A percentile compares a stretch with the other conserved stretches of the same genome.
phyloP scores from a whole-genome alignment of 1,284 basidiomycete genomes.

The Puccinia triticina region DNA sequence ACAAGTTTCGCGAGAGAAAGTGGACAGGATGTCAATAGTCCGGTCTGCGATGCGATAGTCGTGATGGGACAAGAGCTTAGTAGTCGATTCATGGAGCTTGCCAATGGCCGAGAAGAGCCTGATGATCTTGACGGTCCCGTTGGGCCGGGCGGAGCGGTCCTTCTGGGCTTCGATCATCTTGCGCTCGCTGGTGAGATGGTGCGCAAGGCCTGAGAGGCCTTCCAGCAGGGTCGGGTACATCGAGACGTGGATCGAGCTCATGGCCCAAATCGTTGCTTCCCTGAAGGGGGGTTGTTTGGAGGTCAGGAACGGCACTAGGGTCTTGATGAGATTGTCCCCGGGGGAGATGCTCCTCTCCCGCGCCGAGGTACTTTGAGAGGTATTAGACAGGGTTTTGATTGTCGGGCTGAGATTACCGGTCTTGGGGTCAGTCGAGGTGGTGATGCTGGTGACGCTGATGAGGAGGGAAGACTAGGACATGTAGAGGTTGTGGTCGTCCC shows the following conservation, averaged over 20 bases:
- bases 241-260: conserved; percentile 50
- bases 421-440: conserved; percentile 43
- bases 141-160: conserved; percentile 42
- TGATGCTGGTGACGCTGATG: conserved; percentile 51
- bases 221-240: conserved; percentile 49
- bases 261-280: conserved; percentile 41
- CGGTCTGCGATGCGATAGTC: conserved; percentile 31
- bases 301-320: conserved; percentile 51
- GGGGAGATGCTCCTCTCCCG: conserved; percentile 47
- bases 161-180: conserved; percentile 52
- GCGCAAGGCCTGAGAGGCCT: conserved; percentile 50
- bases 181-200: conserved; percentile 49
- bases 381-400: conserved; percentile 40
- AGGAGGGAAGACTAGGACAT: conserved; percentile 47
- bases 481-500: conserved; percentile 48
- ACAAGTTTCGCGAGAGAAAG: conserved; percentile 46
- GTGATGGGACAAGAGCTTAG: conserved; percentile 36
- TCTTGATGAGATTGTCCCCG: conserved; percentile 48
- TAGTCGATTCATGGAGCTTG: conserved; percentile 50
- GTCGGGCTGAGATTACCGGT: conserved; percentile 37
- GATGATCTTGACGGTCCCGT: conserved; percentile 42
- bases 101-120: conserved; percentile 47
- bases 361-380: conserved; percentile 17
- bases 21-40: conserved; percentile 38
- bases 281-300: conserved; percentile 44